Evolutionary conservation across 768 basidiomycete genomes (phyloP).

Genomic region (Amanita subjunquillea): DNA sequence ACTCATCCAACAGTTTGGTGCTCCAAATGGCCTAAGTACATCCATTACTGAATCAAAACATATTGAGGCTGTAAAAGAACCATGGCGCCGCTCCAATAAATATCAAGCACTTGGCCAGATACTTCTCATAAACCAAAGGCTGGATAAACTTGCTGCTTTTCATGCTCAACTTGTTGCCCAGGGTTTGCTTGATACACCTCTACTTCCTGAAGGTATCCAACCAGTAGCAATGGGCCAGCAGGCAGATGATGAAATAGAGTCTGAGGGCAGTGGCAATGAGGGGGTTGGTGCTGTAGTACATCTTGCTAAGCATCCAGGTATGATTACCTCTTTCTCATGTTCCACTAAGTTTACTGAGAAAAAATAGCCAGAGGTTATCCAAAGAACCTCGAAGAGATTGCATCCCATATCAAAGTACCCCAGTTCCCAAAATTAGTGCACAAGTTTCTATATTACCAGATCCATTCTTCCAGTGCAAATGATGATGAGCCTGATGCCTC

Average conservation of each 20-base stretch:
- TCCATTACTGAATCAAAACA: constrained; percentile 11
- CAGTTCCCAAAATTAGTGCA: too few relatives aligned
- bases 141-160: constrained; percentile 12
- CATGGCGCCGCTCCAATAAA: constrained; percentile 13
- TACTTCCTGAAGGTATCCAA: background rate
- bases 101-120: constrained; percentile 15
- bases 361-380: too few relatives aligned
- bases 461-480: too few relatives aligned
- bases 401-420: too few relatives aligned
- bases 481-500: too few relatives aligned
- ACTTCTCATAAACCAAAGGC: constrained; percentile 11
- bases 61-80: constrained; percentile 13
- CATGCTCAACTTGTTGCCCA: background rate
- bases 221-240: background rate
- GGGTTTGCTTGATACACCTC: background rate
- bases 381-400: too few relatives aligned
- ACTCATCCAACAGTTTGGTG: background rate
- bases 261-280: too few relatives aligned
- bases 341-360: too few relatives aligned
- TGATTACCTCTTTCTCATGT: too few relatives aligned
- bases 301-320: too few relatives aligned
- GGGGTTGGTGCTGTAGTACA: too few relatives aligned
- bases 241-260: background rate
- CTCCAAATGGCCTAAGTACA: constrained; percentile 4
- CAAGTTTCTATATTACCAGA: too few relatives aligned